Conservation (phyloP, 202 grass and related monocot species). For the Bolboschoenoplectus hybrid region DNA sequence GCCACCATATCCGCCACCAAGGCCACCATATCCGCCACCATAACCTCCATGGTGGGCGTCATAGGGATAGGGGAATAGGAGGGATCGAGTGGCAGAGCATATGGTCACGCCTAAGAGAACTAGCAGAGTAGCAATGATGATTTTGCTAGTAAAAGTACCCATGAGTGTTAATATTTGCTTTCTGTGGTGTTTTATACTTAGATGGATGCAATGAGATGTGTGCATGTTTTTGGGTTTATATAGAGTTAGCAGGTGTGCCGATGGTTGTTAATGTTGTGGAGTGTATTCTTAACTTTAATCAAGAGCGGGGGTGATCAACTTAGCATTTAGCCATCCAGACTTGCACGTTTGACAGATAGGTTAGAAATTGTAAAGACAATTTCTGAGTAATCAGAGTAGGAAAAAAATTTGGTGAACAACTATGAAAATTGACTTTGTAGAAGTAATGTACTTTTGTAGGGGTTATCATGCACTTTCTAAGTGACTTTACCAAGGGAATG, state of each 20-base stretch:
- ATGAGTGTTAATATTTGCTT: conserved; percentile 27
- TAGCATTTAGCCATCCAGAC: neutral
- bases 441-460: neutral
- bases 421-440: neutral
- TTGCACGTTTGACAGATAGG: neutral
- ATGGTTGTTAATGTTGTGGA: conserved; percentile 8
- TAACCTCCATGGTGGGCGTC: conserved; percentile 7
- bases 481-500: conserved; percentile 2
- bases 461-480: conserved; percentile 7
- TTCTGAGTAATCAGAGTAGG: neutral
- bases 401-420: conserved; percentile 28
- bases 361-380: neutral
- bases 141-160: conserved; percentile 35
- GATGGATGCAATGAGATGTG: conserved; percentile 34
- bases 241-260: neutral
- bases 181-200: neutral
- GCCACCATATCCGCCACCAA: neutral
- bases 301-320: neutral
- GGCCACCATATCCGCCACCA: conserved; percentile 25
- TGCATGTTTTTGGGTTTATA: conserved; percentile 30
- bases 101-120: conserved; percentile 37
- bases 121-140: conserved; percentile 35
- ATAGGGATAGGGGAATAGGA: conserved; percentile 32
- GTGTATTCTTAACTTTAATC: neutral
- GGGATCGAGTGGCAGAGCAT: conserved; percentile 42